These are phyloP conservation scores for Lactarius akahatsu DNA, from an alignment of 768 basidiomycete genomes.

Conservation along the genomic window DNA sequence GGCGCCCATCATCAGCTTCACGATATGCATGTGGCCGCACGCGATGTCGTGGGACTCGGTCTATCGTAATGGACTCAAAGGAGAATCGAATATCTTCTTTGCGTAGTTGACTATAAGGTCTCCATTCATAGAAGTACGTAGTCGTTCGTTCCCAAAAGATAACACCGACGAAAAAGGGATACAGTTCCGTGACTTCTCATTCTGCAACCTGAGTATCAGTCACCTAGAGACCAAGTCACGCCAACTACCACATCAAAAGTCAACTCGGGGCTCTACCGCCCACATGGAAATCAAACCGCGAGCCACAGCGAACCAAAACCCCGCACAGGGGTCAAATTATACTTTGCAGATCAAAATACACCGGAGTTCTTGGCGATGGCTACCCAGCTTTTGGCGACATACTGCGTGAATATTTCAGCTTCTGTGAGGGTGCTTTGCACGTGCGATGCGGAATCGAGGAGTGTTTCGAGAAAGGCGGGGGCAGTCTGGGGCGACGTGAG, in stretches of 20 bases:
- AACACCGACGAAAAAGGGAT: background rate
- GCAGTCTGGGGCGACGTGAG: slow-evolving; percentile 73
- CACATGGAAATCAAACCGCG: background rate
- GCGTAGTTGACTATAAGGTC: background rate
- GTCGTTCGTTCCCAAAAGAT: background rate
- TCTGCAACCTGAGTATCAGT: background rate
- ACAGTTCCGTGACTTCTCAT: background rate
- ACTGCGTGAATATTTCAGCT: slow-evolving; percentile 53
- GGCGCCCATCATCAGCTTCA: background rate
- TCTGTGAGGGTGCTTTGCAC: slow-evolving; percentile 53
- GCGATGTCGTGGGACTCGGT: background rate
- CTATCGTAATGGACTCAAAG: background rate
- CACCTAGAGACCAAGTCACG: no score
- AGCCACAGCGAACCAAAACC: background rate
- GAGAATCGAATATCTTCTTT: background rate
- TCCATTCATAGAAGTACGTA: background rate
- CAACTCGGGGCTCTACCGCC: background rate
- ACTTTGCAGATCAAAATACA: slow-evolving; percentile 38
- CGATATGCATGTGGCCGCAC: background rate
- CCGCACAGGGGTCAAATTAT: background rate
- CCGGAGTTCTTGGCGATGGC: slow-evolving; percentile 72
- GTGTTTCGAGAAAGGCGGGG: slow-evolving; percentile 59
- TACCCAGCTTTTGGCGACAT: slow-evolving; percentile 66
- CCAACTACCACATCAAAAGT: no score
- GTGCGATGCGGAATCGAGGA: slow-evolving; percentile 51